phyloP scores from a whole-genome alignment of 2,329 filamentous ascomycete species.

The Sclerotinia spermophila region DNA sequence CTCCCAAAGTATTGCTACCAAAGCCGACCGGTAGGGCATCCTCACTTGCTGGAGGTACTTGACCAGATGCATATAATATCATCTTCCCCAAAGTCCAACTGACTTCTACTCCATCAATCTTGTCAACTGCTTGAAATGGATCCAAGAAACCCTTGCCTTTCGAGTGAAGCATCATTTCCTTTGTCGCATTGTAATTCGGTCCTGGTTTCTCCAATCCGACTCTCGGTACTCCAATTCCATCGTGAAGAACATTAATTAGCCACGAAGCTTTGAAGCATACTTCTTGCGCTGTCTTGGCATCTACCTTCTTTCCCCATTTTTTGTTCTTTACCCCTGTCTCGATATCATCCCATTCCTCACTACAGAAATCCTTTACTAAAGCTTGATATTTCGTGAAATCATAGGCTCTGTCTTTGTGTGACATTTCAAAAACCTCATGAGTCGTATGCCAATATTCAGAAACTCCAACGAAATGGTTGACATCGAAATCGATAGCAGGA shows the following conservation, averaged over 20 bases:
- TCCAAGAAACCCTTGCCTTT: constrained; percentile 75
- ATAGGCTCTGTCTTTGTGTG: constrained; percentile 73
- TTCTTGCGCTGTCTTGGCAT: constrained; percentile 70
- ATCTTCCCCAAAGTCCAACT: constrained; percentile 98
- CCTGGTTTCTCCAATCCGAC: constrained; percentile 68
- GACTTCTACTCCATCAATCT: constrained; percentile 86
- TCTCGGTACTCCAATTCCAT: constrained; percentile 90
- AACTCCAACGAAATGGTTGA: constrained; percentile 96
- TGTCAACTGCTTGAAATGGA: constrained; percentile 88
- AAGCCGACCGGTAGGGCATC: constrained; percentile 79
- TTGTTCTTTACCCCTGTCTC: constrained; percentile 59
- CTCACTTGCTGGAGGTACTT: constrained; percentile 64
- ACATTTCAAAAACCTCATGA: constrained; percentile 82
- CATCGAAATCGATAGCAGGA: constrained; percentile 91
- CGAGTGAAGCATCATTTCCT: constrained; percentile 62
- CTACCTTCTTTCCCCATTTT: constrained; percentile 72
- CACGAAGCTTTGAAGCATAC: constrained; percentile 98
- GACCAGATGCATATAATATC: constrained; percentile 87
- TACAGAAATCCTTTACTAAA: constrained; percentile 81
- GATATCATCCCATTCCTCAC: constrained; percentile 76
- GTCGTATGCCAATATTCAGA: constrained; percentile 99
- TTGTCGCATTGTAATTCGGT: constrained; percentile 64
- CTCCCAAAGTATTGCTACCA: constrained; percentile 67
- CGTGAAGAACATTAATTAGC: constrained; percentile 94
- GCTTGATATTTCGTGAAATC: constrained; percentile 87